phyloP scores from a whole-genome alignment of 2,329 filamentous ascomycete genomes.

The Verticillium klebahnii region DNA sequence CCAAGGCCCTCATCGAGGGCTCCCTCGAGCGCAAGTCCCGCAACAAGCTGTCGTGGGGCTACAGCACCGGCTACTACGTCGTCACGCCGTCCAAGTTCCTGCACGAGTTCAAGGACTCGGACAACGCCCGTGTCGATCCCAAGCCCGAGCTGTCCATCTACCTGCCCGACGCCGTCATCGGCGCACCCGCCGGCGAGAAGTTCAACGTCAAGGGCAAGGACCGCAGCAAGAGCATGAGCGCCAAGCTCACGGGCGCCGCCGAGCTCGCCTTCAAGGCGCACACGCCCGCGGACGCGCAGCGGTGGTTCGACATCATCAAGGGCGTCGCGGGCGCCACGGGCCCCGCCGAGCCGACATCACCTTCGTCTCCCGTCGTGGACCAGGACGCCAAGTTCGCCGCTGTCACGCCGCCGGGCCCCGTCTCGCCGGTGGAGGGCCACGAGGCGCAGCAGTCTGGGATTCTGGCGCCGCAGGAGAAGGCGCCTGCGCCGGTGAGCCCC shows the following conservation, averaged over 20 bases:
- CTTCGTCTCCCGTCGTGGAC: slow-evolving; percentile 26
- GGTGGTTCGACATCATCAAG: slow-evolving; percentile 76
- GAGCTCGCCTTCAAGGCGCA: slow-evolving; percentile 88
- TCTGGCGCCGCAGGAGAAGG: neutral
- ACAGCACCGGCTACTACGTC: slow-evolving; percentile 81
- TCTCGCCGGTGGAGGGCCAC: neutral
- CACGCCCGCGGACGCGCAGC: slow-evolving; percentile 71
- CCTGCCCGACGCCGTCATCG: slow-evolving; percentile 83
- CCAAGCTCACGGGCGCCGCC: slow-evolving; percentile 72
- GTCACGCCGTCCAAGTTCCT: slow-evolving; percentile 83
- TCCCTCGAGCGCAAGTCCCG: slow-evolving; percentile 86
- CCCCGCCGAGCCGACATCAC: slow-evolving; percentile 23
- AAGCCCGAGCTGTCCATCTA: slow-evolving; percentile 85
- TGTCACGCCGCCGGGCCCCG: slow-evolving; percentile 9
- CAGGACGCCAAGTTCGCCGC: slow-evolving; percentile 20
- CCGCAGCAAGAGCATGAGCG: slow-evolving; percentile 71
- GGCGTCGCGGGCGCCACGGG: slow-evolving; percentile 50
- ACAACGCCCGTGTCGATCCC: slow-evolving; percentile 66
- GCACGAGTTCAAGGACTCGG: slow-evolving; percentile 94
- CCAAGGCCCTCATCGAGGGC: slow-evolving; percentile 81
- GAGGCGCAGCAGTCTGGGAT: neutral
- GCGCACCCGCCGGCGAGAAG: slow-evolving; percentile 67
- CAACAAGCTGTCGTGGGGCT: slow-evolving; percentile 74
- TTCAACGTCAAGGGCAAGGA: slow-evolving; percentile 97
- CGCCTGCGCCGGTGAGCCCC: neutral